Evolutionary conservation across 2,329 filamentous ascomycete species (phyloP), one percentile per base, ranked within the genome.

Genomic region (Cucurbitaria berberidis): DNA sequence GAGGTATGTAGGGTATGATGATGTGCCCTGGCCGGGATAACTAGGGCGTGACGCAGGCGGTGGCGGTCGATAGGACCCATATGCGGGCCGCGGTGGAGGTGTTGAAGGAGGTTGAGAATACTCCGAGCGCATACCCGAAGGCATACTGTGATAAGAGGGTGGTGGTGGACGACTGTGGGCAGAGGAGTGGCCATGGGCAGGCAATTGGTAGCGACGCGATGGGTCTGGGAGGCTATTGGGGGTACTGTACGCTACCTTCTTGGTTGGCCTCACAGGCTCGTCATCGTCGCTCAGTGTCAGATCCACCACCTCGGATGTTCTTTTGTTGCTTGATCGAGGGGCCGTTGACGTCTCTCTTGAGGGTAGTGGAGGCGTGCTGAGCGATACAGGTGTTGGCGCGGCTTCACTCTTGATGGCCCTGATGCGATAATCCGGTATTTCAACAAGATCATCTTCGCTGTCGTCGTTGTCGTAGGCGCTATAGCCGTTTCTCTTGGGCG

Each of bases 251-350:
- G 73, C 71, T 74, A 74, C 72, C 71, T 74, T 74, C 64, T 76
- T 76, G 40, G 72, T 57, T 52, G 71, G 70, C 65, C 70, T 69
- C 38, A 53, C 45, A 29, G 71, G 66, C 64, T 81, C 79, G 40
- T 81, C 78, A 47, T 80, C 78, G 38, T 80, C 78, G 56, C 75
- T 78, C 41, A 81, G 59, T 1, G 79, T 81, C 64, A 81, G 68
- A 57, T 81, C 80, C 46, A 82, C 80, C 22, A 81, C 77, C 46
- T 79, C 77, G 11, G 76, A 74, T 26, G 73, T 72, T 30, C 79
- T 72, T 64, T 81, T 82, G 50, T 69, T 73, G 22, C 74, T 72
- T 13, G 69, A 70, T 21, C 71, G 63, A 6, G 71, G 64, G 40
- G 69, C 66, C 47, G 66, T 63, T 44, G 71, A 63, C 18, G 73